phyloP scores from a whole-genome alignment of 2,329 filamentous ascomycete species.

The Mollisiaceae sp. region DNA sequence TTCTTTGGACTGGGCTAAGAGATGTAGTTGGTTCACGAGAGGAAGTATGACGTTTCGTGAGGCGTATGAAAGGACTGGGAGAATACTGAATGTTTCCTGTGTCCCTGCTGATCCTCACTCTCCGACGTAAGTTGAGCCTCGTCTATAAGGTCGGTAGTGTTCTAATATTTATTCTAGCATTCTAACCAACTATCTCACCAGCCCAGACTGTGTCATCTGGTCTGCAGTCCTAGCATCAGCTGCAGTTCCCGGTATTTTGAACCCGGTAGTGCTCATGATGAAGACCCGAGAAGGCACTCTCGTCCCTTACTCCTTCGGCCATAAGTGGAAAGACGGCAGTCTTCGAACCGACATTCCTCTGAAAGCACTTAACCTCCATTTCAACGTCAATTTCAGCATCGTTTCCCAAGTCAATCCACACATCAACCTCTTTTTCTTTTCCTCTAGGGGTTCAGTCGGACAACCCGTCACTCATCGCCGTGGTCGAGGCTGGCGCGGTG shows the following conservation, averaged over 20 bases:
- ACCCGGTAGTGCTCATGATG: conserved; percentile 95
- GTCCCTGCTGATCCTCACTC: conserved; percentile 96
- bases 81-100: conserved; percentile 94
- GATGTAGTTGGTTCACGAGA: conserved; percentile 86
- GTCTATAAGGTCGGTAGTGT: not conserved
- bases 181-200: conserved; percentile 92
- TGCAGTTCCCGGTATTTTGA: conserved; percentile 93
- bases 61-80: conserved; percentile 90
- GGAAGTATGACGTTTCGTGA: conserved; percentile 95
- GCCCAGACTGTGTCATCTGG: conserved; percentile 98
- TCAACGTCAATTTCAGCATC: conserved; percentile 98
- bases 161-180: conserved; percentile 70
- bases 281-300: conserved; percentile 76
- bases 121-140: conserved; percentile 51
- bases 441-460: conserved; percentile 87
- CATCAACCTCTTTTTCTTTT: conserved; percentile 99
- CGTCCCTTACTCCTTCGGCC: conserved; percentile 91
- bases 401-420: conserved; percentile 91
- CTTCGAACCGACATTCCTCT: conserved; percentile 94
- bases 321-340: conserved; percentile 99
- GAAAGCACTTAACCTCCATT: conserved; percentile 91
- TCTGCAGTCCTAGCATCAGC: conserved; percentile 93
- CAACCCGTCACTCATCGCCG: conserved; percentile 92
- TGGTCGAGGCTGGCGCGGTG: conserved; percentile 93
- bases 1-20: conserved; percentile 85